phyloP scores from a whole-genome alignment of 1,139 yeast genomes.

The Diutina neorugosa region DNA sequence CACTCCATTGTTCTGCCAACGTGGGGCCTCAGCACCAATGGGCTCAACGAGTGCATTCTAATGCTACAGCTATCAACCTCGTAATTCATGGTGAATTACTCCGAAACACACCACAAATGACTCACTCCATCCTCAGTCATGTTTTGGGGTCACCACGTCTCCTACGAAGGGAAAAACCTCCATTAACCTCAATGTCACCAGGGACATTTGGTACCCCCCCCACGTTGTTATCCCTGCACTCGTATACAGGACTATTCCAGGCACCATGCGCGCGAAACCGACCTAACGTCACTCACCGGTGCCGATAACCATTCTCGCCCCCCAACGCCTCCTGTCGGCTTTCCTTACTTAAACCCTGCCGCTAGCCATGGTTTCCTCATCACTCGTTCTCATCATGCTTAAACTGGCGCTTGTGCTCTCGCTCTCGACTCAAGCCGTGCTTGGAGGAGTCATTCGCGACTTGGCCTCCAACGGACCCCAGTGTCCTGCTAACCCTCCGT shows the following conservation, averaged over 20 bases:
- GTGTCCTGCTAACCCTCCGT: slow-evolving; percentile 1
- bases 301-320: background rate
- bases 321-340: background rate
- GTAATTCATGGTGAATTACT: too few species aligned
- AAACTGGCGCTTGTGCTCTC: background rate
- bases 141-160: too few species aligned
- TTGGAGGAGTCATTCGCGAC: background rate
- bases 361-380: background rate
- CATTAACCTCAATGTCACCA: too few species aligned
- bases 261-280: background rate
- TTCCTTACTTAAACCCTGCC: background rate
- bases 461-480: background rate
- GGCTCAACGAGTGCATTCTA: too few species aligned
- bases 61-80: too few species aligned
- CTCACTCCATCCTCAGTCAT: too few species aligned
- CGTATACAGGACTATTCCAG: background rate
- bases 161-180: too few species aligned
- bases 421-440: background rate
- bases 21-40: too few species aligned
- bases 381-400: background rate
- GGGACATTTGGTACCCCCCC: too few species aligned
- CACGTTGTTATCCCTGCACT: background rate
- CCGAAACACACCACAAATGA: too few species aligned
- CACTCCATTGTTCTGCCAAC: too few species aligned
- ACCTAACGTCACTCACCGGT: background rate